These are phyloP conservation scores for Vitis hybrid DNA, from an alignment of 177 flowering plant genomes.

Conservation along the genomic window DNA sequence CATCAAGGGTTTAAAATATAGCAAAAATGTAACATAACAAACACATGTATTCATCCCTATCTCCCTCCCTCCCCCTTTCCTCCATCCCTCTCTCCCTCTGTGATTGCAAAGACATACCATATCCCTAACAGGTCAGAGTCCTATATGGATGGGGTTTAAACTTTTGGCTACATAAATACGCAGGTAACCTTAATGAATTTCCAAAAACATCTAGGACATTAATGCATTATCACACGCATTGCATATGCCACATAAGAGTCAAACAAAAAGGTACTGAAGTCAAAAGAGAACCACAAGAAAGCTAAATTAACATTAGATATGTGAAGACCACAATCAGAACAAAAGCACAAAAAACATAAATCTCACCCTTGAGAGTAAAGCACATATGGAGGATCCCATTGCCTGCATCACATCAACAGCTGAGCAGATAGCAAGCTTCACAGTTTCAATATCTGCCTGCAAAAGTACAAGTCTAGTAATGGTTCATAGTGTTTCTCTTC, in stretches of 20 bases:
- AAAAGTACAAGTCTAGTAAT: conserved; percentile 8
- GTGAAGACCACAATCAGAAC: background rate
- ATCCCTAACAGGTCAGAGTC: background rate
- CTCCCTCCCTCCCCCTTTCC: no score
- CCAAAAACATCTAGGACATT: background rate
- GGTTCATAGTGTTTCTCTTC: background rate
- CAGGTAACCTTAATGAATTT: background rate
- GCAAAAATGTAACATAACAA: no score
- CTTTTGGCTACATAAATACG: background rate
- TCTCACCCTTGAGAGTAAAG: conserved; percentile 52
- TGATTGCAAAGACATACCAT: no score
- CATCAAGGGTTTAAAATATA: no score
- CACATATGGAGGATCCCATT: conserved; percentile 52
- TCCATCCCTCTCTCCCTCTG: no score
- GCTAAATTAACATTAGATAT: background rate
- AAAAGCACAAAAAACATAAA: conserved; percentile 1
- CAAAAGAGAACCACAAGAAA: background rate
- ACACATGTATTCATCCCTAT: background rate
- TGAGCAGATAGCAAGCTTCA: conserved; percentile 53
- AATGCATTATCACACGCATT: background rate
- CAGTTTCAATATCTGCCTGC: conserved; percentile 53
- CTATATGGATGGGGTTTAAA: background rate
- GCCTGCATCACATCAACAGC: conserved; percentile 70
- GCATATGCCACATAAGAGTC: background rate
- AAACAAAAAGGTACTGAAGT: background rate